These are phyloP conservation scores for Termitomyces sp. DNA, from an alignment of 768 basidiomycete genomes.

Conservation along the genomic window DNA sequence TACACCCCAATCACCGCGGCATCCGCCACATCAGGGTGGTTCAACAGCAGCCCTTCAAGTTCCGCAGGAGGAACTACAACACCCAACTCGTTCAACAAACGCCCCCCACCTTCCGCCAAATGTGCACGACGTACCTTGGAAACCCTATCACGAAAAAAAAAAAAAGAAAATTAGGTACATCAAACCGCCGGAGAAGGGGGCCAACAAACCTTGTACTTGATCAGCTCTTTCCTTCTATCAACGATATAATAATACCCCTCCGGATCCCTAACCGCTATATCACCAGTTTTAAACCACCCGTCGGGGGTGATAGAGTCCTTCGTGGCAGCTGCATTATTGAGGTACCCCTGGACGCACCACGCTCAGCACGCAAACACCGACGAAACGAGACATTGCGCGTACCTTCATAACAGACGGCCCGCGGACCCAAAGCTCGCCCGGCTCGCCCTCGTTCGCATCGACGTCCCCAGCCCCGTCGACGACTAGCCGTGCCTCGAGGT, in stretches of 20 bases:
- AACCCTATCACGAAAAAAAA: slow-evolving; percentile 55
- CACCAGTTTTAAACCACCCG: slow-evolving; percentile 88
- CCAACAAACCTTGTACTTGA: slow-evolving; percentile 60
- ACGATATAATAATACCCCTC: slow-evolving; percentile 76
- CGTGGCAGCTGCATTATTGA: slow-evolving; percentile 69
- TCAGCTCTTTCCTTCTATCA: slow-evolving; percentile 68
- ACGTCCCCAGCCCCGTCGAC: slow-evolving; percentile 31
- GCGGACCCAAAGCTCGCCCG: slow-evolving; percentile 79
- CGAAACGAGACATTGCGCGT: neutral
- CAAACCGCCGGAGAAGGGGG: too few species aligned
- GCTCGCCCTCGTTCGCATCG: slow-evolving; percentile 47
- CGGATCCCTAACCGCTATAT: slow-evolving; percentile 61
- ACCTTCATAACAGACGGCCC: slow-evolving; percentile 82
- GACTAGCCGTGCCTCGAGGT: slow-evolving; percentile 71
- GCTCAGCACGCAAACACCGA: neutral
- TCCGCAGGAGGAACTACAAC: slow-evolving; percentile 80
- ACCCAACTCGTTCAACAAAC: neutral
- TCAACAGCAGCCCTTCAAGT: slow-evolving; percentile 69
- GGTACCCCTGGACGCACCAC: slow-evolving; percentile 50
- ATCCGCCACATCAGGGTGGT: slow-evolving; percentile 73
- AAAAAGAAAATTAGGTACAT: too few species aligned
- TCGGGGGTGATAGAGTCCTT: slow-evolving; percentile 60
- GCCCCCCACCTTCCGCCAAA: too few species aligned
- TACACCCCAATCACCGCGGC: slow-evolving; percentile 77
- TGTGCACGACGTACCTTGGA: slow-evolving; percentile 49